Conservation (phyloP, 169 alveolate genomes). For the Babesia ovata region DNA sequence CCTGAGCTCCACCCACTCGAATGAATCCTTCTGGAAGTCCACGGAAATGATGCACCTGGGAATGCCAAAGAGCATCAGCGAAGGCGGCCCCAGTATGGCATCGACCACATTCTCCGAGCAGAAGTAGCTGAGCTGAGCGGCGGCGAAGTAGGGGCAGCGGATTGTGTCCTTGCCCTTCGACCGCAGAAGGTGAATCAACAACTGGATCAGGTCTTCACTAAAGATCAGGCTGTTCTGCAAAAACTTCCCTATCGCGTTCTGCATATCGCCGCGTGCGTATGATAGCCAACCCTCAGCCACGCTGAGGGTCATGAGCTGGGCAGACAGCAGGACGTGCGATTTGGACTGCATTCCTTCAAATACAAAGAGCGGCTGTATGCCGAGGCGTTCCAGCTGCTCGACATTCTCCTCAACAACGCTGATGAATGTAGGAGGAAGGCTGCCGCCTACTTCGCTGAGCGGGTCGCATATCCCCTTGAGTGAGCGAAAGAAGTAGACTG, state of each 20-base stretch:
- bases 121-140: slow-evolving; percentile 74
- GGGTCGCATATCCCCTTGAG: slow-evolving; percentile 63
- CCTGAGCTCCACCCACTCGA: slow-evolving; percentile 64
- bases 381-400: slow-evolving; percentile 44
- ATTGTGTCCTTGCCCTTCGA: slow-evolving; percentile 67
- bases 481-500: slow-evolving; percentile 59
- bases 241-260: slow-evolving; percentile 39
- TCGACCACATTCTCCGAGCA: slow-evolving; percentile 61
- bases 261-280: slow-evolving; percentile 33
- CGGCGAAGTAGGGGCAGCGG: slow-evolving; percentile 77
- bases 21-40: slow-evolving; percentile 41
- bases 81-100: slow-evolving; percentile 73
- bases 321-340: slow-evolving; percentile 56
- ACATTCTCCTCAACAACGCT: slow-evolving; percentile 47
- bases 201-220: slow-evolving; percentile 64
- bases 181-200: slow-evolving; percentile 65
- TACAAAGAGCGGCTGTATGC: slow-evolving; percentile 63
- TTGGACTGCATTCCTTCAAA: slow-evolving; percentile 68
- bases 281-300: slow-evolving; percentile 65
- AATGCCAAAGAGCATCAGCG: slow-evolving; percentile 67
- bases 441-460: slow-evolving; percentile 51
- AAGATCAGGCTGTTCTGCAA: slow-evolving; percentile 34
- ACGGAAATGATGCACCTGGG: slow-evolving; percentile 67
- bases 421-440: slow-evolving; percentile 42
- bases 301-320: slow-evolving; percentile 44